phyloP scores from a whole-genome alignment of 2,329 filamentous ascomycete genomes.

The Ophioceras dolichostomum region DNA sequence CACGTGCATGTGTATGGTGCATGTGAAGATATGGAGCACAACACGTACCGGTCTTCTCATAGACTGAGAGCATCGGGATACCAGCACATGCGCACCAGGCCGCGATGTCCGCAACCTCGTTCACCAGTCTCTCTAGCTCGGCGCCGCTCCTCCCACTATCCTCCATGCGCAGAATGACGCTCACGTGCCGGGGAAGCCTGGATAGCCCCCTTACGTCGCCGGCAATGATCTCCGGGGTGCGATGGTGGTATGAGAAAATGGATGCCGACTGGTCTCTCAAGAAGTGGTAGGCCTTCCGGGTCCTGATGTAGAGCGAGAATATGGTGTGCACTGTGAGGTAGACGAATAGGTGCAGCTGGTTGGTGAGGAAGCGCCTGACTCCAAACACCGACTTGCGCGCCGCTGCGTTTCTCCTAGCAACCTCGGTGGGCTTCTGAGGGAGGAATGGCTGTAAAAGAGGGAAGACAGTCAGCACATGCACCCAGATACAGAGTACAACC shows the following conservation, averaged over 20 bases:
- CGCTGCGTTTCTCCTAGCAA: conserved; percentile 9
- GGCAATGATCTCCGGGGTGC: conserved; percentile 83
- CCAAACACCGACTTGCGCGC: conserved; percentile 31
- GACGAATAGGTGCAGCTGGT: conserved; percentile 52
- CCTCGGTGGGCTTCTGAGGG: conserved; percentile 2
- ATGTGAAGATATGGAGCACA: no score
- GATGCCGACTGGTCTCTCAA: conserved; percentile 67
- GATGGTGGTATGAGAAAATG: conserved; percentile 88
- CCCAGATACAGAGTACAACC: no score
- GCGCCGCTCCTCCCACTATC: conserved; percentile 52
- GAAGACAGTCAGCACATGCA: no score
- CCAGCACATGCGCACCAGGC: conserved; percentile 89
- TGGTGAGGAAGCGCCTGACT: conserved; percentile 47
- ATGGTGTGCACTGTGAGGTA: conserved; percentile 64
- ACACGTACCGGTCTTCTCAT: conserved; percentile 72
- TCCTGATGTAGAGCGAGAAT: conserved; percentile 79
- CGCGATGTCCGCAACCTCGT: conserved; percentile 81
- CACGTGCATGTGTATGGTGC: no score
- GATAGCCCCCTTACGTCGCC: conserved; percentile 68
- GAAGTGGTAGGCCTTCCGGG: conserved; percentile 68
- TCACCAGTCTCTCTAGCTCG: conserved; percentile 71
- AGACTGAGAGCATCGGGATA: conserved; percentile 78
- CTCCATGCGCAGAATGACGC: conserved; percentile 69
- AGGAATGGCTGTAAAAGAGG: conserved; percentile 3
- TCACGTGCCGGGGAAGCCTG: conserved; percentile 73